Conservation (phyloP, 768 basidiomycete genomes). For the Russula sp. region DNA sequence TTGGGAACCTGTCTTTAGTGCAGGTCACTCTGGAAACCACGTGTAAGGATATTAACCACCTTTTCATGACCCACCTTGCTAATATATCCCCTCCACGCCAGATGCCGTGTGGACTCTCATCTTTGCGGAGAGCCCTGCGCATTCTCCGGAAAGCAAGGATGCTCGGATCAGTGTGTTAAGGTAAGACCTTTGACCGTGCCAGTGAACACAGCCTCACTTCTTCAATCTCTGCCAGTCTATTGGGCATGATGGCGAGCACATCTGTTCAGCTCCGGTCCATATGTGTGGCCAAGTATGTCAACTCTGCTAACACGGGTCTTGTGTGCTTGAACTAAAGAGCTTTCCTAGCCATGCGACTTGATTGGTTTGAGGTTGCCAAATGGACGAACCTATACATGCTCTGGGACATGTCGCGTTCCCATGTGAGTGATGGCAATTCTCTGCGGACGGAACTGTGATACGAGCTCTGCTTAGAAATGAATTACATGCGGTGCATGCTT, state of each 20-base stretch:
- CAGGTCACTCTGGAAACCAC: slow-evolving; percentile 49
- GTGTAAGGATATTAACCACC: slow-evolving; percentile 32
- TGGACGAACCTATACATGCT: slow-evolving; percentile 13
- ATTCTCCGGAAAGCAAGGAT: slow-evolving; percentile 42
- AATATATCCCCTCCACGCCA: slow-evolving; percentile 20
- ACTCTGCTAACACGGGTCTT: too few species aligned
- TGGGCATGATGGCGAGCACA: slow-evolving; percentile 46
- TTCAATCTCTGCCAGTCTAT: slow-evolving; percentile 32
- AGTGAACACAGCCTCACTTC: neutral
- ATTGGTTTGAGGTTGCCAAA: slow-evolving; percentile 8
- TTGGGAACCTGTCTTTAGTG: slow-evolving; percentile 30
- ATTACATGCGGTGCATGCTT: slow-evolving; percentile 41
- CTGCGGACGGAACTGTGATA: neutral
- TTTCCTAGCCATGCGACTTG: slow-evolving; percentile 17
- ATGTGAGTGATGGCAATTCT: slow-evolving; percentile 3
- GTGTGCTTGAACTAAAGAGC: neutral
- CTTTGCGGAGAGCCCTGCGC: slow-evolving; percentile 47
- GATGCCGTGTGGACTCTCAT: slow-evolving; percentile 45
- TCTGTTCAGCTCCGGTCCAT: slow-evolving; percentile 48
- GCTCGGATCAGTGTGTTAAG: slow-evolving; percentile 45
- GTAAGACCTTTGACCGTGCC: slow-evolving; percentile 25
- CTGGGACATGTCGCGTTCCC: slow-evolving; percentile 11
- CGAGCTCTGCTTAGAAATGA: slow-evolving; percentile 34
- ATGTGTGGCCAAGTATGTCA: slow-evolving; percentile 45
- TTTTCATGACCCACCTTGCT: neutral